A percentile compares a stretch with the other conserved stretches of the same genome.
phyloP scores from a whole-genome alignment of 2,329 filamentous ascomycete genomes.

The Cordyceps farinosa region DNA sequence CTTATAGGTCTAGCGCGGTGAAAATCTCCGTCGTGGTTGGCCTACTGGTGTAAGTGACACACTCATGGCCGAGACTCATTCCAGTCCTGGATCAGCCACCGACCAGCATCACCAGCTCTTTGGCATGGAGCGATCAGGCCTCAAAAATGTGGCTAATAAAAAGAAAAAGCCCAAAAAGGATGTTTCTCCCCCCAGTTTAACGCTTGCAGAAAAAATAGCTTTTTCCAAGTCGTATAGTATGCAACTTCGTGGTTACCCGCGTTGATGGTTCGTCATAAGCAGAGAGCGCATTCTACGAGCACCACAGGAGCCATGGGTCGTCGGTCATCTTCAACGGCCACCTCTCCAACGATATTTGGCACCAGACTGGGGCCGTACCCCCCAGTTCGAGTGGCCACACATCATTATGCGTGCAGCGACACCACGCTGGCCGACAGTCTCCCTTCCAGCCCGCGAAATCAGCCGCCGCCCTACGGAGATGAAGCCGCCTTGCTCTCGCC shows the following conservation, averaged over 20 bases:
- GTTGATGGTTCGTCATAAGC: background rate
- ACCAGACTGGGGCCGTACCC: background rate
- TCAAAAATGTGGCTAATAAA: background rate
- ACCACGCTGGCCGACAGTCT: slow-evolving; percentile 8
- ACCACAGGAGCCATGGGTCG: background rate
- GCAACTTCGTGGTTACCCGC: background rate
- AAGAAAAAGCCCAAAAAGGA: background rate
- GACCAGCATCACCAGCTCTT: background rate
- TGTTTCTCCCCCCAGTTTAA: background rate
- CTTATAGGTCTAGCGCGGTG: background rate
- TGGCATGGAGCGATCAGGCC: background rate
- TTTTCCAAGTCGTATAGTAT: background rate
- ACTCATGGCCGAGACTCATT: background rate
- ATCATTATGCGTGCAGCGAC: slow-evolving; percentile 6
- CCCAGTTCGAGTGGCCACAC: background rate
- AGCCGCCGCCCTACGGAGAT: slow-evolving; percentile 15
- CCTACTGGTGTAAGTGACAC: background rate
- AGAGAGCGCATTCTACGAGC: background rate
- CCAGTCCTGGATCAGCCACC: slow-evolving; percentile 3
- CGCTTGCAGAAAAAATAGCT: background rate
- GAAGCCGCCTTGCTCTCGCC: background rate
- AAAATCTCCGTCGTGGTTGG: background rate
- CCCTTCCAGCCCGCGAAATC: slow-evolving; percentile 4
- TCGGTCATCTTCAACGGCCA: background rate
- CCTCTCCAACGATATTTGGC: background rate